Evolutionary conservation across 148 eudicot species (phyloP), one percentile per base, ranked within the genome.

Genomic region (Chenopodium formosanum): DNA sequence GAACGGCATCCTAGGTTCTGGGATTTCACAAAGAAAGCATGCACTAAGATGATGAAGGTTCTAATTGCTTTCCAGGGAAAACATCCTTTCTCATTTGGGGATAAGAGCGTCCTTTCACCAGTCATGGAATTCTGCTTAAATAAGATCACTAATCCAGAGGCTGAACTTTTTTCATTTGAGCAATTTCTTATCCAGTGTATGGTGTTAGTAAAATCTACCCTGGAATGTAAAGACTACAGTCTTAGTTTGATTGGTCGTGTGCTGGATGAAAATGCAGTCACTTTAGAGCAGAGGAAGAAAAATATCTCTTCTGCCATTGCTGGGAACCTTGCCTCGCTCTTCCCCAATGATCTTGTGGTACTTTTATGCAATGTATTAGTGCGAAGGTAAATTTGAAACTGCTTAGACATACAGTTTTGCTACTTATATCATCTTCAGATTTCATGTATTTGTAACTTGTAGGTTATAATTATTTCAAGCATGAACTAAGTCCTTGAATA

Each of bases 51-150:
- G 87, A 86, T 97, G 94, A 97, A 94, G 90, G 92, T 94, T 82
- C 84, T 94, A 78, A 84, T 89, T 67, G 91, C 93, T 75, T 87
- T 94, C 83, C 97, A 92, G 87, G 89, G 84, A 78, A 88, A 97
- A 81, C 99, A 97, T 90, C 99, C 99, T 81, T 94, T 88, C 85
- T 94, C 99, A 82, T 96, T 97, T 85, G 95, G 99, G 44, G 98
- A 97, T 84, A 90, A 91, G 81, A 79, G 88, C 74, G 97, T 97
- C 72, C 92, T 92, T 74, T 86, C 91, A 78, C 91, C 89, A 47
- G 93, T 90, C 62, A 84, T 91, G 89, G 94, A 97, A 78, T 97
- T 94, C 83, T 97, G 99, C 84, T 84, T 97, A 25, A 91, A 88
- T 83, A 91, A 87, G 86, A 92, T 96, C 85, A 91, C 91, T 63